phyloP scores from a whole-genome alignment of 495 filamentous ascomycete species.

The Letharia columbiana region DNA sequence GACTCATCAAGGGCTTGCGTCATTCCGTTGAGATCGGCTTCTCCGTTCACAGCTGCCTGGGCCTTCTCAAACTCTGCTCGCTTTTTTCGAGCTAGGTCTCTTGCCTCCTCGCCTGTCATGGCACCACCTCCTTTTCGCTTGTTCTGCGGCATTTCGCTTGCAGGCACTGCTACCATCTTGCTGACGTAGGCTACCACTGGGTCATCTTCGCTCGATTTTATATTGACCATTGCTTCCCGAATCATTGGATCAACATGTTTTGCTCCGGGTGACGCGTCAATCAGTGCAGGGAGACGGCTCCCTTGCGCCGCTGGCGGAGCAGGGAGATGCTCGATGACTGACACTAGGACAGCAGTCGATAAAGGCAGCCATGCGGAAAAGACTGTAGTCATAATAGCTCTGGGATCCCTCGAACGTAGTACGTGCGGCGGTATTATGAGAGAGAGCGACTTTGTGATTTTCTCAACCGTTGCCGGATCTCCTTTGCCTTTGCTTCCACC shows the following conservation, averaged over 20 bases:
- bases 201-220: constrained; percentile 55
- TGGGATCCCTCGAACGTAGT: constrained; percentile 74
- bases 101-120: constrained; percentile 80
- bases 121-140: constrained; percentile 56
- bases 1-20: constrained; percentile 47
- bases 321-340: constrained; percentile 86
- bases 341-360: constrained; percentile 85
- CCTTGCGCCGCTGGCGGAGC: constrained; percentile 78
- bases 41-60: constrained; percentile 48
- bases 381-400: constrained; percentile 72
- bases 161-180: constrained; percentile 94
- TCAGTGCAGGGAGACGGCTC: constrained; percentile 65
- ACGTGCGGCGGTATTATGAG: constrained; percentile 77
- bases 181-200: constrained; percentile 93
- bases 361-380: constrained; percentile 88
- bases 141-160: constrained; percentile 78
- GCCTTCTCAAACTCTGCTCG: constrained; percentile 74
- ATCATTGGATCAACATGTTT: constrained; percentile 57
- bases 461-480: constrained; percentile 75
- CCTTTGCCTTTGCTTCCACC: constrained; percentile 76
- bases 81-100: constrained; percentile 80
- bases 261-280: constrained; percentile 73
- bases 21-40: constrained; percentile 37
- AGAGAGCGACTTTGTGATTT: constrained; percentile 86
- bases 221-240: constrained; percentile 70